Conservation (phyloP, 225 moss, liverwort and hornwort species). For the Pleurozium schreberi region DNA sequence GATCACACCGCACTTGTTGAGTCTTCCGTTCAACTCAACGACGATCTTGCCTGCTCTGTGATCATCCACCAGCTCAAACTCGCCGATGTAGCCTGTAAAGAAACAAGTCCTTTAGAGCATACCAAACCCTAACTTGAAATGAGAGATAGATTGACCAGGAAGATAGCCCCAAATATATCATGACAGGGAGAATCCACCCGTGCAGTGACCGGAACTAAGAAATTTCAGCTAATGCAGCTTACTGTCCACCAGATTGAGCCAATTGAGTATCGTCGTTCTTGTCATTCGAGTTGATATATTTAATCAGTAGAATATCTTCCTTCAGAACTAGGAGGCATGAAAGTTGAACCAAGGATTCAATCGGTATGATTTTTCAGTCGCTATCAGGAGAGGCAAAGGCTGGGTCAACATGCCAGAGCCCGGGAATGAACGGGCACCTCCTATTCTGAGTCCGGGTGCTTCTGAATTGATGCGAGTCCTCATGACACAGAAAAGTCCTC, state of each 20-base stretch:
- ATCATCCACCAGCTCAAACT: conserved; percentile 84
- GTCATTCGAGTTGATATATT: background rate
- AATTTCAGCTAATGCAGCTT: background rate
- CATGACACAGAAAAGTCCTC: conserved; percentile 32
- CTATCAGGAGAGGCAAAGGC: conserved; percentile 52
- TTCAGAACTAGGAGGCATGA: background rate
- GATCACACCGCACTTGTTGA: conserved; percentile 88
- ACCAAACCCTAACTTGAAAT: background rate
- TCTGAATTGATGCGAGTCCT: conserved; percentile 48
- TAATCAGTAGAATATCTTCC: background rate
- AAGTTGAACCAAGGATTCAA: background rate
- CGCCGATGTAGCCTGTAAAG: conserved; percentile 65
- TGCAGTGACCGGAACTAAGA: background rate
- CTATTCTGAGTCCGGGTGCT: conserved; percentile 61
- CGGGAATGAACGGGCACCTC: conserved; percentile 34
- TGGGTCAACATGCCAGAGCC: conserved; percentile 69
- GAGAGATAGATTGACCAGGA: background rate
- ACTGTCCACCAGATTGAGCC: background rate
- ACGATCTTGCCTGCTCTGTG: conserved; percentile 85
- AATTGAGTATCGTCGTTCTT: background rate
- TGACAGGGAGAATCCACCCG: background rate
- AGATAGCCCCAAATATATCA: too few relatives aligned
- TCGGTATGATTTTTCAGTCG: conserved; percentile 1
- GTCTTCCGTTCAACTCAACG: conserved; percentile 78
- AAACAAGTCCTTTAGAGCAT: background rate